Conservation (phyloP, 768 basidiomycete species). For the Auriscalpium microsporum region DNA sequence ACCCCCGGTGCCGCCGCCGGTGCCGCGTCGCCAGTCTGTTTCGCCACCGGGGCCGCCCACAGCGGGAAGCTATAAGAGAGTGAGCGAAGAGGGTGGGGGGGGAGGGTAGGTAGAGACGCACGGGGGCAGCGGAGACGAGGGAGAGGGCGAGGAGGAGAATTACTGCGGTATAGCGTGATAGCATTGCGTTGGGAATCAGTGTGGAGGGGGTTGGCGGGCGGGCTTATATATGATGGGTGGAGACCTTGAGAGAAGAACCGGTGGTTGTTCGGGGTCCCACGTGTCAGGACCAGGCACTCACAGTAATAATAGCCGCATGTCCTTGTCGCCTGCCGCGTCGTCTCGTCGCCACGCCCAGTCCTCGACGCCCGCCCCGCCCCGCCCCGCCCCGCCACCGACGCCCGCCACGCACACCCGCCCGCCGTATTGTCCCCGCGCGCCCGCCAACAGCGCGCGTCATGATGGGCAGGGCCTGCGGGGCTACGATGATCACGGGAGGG, state of each 20-base stretch:
- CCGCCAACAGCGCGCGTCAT: no score
- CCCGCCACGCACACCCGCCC: no score
- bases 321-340: no score
- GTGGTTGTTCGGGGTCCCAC: slow-evolving; percentile 2
- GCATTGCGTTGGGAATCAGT: slow-evolving; percentile 12
- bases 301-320: no score
- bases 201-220: background rate
- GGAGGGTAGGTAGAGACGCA: slow-evolving; percentile 1
- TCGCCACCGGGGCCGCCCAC: no score
- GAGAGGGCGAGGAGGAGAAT: slow-evolving; percentile 15
- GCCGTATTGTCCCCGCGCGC: no score
- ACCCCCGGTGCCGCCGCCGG: background rate
- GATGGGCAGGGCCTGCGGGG: no score
- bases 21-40: background rate
- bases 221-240: slow-evolving; percentile 1
- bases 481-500: no score
- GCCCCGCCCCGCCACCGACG: no score
- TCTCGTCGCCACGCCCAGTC: no score
- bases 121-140: slow-evolving; percentile 17
- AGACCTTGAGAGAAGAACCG: background rate
- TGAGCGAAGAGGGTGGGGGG: background rate
- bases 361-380: no score
- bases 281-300: background rate
- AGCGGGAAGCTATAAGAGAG: no score
- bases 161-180: slow-evolving; percentile 5